Evolutionary conservation across 2,329 filamentous ascomycete species (phyloP).

Genomic region (Neopestalotiopsis sp.): DNA sequence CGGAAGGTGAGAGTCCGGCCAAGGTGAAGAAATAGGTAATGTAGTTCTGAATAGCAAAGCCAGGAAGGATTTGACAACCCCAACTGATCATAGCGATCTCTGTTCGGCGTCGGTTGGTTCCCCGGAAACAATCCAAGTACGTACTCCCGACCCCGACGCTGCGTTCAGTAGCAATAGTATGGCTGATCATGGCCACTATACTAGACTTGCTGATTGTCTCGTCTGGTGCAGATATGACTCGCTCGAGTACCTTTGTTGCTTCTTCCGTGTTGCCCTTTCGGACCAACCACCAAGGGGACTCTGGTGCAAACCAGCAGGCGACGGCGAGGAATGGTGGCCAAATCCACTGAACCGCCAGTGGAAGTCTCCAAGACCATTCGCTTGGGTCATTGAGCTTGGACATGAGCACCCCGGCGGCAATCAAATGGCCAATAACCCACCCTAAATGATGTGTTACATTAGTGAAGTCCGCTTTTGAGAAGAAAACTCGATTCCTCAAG

Average conservation of each 20-base stretch:
- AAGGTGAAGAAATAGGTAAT: conserved; percentile 2
- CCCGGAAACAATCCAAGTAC: background rate
- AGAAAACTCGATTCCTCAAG: no score
- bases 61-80: conserved; percentile 3
- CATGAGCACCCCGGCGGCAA: background rate
- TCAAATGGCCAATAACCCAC: background rate
- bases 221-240: background rate
- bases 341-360: background rate
- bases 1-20: background rate
- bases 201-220: background rate
- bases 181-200: background rate
- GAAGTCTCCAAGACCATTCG: background rate
- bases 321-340: background rate
- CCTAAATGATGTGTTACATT: no score
- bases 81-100: background rate
- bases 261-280: background rate
- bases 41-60: background rate
- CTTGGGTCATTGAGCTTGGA: background rate
- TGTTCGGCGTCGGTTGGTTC: background rate
- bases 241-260: background rate
- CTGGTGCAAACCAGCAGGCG: background rate
- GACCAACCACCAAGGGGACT: background rate
- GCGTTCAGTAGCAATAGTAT: background rate
- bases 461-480: no score
- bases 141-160: background rate